phyloP scores from a whole-genome alignment of 2,329 filamentous ascomycete species.

The Gaeumannomyces sp. region DNA sequence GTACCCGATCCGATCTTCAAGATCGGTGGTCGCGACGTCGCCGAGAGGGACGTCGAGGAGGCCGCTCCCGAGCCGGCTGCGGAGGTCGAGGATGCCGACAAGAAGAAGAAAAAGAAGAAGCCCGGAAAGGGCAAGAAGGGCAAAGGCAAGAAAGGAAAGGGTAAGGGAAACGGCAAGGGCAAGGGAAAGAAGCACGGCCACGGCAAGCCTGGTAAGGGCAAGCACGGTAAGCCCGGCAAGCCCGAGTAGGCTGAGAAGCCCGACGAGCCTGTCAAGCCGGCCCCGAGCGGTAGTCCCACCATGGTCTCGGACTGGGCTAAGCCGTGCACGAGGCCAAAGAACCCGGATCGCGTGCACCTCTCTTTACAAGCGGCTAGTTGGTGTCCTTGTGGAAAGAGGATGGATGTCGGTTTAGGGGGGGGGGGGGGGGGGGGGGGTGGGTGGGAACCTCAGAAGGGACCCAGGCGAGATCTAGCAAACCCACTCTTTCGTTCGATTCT shows the following conservation, averaged over 20 bases:
- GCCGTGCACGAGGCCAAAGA: background rate
- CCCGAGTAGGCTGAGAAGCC: slow-evolving; percentile 1
- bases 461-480: background rate
- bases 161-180: background rate
- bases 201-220: background rate
- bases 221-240: background rate
- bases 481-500: background rate
- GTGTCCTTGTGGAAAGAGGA: background rate
- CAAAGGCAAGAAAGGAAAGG: background rate
- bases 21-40: background rate
- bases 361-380: too few relatives aligned
- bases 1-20: background rate
- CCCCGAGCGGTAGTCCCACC: background rate
- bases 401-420: background rate
- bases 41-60: background rate
- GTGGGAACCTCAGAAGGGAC: background rate
- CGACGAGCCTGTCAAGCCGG: background rate
- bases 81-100: slow-evolving; percentile 2
- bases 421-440: background rate
- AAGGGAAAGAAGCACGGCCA: background rate
- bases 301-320: background rate
- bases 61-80: background rate
- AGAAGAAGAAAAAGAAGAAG: slow-evolving; percentile 5
- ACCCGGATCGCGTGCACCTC: too few relatives aligned
- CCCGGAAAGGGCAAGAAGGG: slow-evolving; percentile 1